These are phyloP conservation scores for Clonostachys solani DNA, from an alignment of 2,329 filamentous ascomycete species.

Conservation along the genomic window DNA sequence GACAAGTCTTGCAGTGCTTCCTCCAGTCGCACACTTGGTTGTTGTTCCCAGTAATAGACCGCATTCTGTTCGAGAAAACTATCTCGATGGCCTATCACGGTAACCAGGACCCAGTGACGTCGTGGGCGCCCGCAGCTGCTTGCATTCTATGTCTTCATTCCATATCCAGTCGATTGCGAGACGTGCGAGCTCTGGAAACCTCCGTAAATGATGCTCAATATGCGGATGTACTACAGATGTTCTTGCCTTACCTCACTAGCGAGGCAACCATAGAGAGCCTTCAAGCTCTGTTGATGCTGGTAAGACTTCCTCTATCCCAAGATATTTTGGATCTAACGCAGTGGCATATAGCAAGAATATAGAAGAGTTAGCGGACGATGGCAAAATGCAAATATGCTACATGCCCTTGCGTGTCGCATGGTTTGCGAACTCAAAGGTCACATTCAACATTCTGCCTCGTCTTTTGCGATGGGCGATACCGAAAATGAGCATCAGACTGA, in stretches of 20 bases:
- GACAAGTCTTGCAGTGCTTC: too few species aligned
- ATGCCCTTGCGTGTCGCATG: conserved; percentile 38
- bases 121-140: neutral
- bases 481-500: conserved; percentile 17
- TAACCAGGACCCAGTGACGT: conserved; percentile 2
- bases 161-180: conserved; percentile 25
- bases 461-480: too few species aligned
- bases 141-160: neutral
- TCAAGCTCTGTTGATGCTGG: conserved; percentile 42
- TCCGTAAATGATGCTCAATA: neutral
- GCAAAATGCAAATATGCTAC: conserved; percentile 36
- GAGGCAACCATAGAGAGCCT: conserved; percentile 36
- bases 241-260: conserved; percentile 36
- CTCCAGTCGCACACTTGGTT: neutral
- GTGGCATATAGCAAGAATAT: conserved; percentile 26
- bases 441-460: conserved; percentile 1
- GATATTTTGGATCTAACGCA: neutral
- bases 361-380: conserved; percentile 40
- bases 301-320: conserved; percentile 18
- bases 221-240: conserved; percentile 30
- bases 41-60: neutral
- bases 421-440: conserved; percentile 46
- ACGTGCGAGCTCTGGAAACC: conserved; percentile 6
- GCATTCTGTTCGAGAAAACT: neutral
- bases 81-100: neutral